A percentile compares a stretch with the other conserved stretches of the same genome.
phyloP scores from a whole-genome alignment of 139 green algal genomes.

The Edaphochlamys debaryana region DNA sequence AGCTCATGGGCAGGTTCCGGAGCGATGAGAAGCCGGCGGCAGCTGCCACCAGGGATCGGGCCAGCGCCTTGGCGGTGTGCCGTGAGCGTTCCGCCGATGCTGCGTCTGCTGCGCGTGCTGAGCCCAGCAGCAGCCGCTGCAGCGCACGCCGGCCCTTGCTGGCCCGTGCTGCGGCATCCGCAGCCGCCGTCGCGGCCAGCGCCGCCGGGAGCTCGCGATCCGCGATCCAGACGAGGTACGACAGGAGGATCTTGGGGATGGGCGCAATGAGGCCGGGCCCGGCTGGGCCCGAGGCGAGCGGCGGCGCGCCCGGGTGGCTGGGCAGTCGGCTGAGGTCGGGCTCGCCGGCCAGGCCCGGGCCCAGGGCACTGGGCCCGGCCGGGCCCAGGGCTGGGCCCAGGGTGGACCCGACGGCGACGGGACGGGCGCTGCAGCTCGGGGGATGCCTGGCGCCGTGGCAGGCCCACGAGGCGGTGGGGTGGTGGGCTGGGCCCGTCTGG shows the following conservation, averaged over 20 bases:
- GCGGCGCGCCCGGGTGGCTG: neutral
- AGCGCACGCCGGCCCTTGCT: too few relatives aligned
- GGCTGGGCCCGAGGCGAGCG: neutral
- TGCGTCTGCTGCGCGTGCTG: neutral
- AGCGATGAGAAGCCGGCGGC: neutral
- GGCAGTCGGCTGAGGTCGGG: neutral
- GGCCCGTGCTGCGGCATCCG: too few relatives aligned
- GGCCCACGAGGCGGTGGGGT: too few relatives aligned
- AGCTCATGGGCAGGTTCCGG: neutral
- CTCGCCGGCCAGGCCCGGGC: too few relatives aligned
- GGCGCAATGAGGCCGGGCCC: neutral
- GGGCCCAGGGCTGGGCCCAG: too few relatives aligned
- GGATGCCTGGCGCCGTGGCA: too few relatives aligned
- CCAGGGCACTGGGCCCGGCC: too few relatives aligned
- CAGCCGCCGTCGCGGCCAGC: neutral
- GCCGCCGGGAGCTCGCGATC: neutral
- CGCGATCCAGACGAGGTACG: constrained; percentile 16
- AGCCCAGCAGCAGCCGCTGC: neutral
- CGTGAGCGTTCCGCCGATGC: neutral
- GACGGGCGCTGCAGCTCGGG: too few relatives aligned
- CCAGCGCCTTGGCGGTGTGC: neutral
- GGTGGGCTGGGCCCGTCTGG: too few relatives aligned
- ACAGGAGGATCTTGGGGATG: neutral
- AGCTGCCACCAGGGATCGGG: neutral
- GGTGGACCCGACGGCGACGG: too few relatives aligned